These are phyloP conservation scores for Pyrenochaeta sp. DNA, from an alignment of 2,329 filamentous ascomycete species.

Conservation along the genomic window DNA sequence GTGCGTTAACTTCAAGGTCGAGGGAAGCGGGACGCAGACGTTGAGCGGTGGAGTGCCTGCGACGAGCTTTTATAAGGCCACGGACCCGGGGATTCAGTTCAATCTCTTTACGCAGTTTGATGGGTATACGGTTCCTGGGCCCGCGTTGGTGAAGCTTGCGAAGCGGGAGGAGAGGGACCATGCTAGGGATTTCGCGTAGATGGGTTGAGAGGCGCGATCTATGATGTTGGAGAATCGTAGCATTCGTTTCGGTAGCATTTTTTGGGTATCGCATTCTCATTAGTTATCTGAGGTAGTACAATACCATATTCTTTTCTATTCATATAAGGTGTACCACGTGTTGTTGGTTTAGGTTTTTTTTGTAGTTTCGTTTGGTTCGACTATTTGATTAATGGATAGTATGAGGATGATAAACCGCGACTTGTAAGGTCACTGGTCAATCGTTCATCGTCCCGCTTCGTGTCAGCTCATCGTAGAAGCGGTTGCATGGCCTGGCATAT, in stretches of 20 bases:
- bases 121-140: conserved; percentile 47
- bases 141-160: conserved; percentile 29
- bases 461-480: background rate
- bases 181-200: conserved; percentile 22
- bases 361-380: background rate
- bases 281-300: background rate
- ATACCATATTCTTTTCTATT: background rate
- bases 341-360: background rate
- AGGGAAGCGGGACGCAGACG: conserved; percentile 52
- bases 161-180: conserved; percentile 29
- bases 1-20: conserved; percentile 61
- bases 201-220: background rate
- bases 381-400: too few species aligned
- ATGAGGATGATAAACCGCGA: too few species aligned
- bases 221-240: background rate
- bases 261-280: background rate
- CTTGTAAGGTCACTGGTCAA: too few species aligned
- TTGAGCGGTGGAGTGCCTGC: conserved; percentile 49
- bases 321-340: background rate
- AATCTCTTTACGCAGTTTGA: conserved; percentile 43
- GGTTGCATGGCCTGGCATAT: background rate
- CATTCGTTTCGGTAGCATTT: background rate
- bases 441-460: background rate
- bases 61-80: conserved; percentile 51
- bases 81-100: conserved; percentile 55